Percentiles rank a stretch among this genome's conserved stretches.
Evolutionary conservation across 768 basidiomycete genomes (phyloP).

Genomic region (Asterophora lycoperdoides): DNA sequence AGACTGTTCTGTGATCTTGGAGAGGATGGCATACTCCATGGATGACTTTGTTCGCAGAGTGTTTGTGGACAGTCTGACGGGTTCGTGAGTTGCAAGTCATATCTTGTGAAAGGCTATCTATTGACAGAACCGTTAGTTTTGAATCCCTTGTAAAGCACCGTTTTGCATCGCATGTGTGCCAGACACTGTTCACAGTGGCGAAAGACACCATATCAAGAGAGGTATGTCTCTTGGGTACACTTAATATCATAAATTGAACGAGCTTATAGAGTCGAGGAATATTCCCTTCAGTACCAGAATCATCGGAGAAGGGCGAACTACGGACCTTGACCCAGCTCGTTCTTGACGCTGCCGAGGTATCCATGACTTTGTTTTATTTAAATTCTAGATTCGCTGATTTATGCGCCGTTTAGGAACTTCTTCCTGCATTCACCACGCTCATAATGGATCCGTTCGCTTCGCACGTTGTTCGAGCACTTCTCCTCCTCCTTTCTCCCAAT

Average conservation of each 20-base stretch:
- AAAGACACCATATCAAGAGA: slow-evolving; percentile 64
- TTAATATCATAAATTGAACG: no score
- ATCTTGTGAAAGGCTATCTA: not conserved
- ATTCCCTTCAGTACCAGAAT: slow-evolving; percentile 42
- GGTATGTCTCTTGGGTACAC: slow-evolving; percentile 31
- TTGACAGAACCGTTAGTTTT: slow-evolving; percentile 39
- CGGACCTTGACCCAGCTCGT: slow-evolving; percentile 60
- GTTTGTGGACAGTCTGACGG: slow-evolving; percentile 80
- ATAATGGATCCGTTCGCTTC: slow-evolving; percentile 88
- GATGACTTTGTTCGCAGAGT: slow-evolving; percentile 94
- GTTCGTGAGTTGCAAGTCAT: slow-evolving; percentile 59
- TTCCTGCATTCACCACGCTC: slow-evolving; percentile 56
- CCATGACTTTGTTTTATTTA: slow-evolving; percentile 13
- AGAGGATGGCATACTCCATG: slow-evolving; percentile 89
- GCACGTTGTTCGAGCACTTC: slow-evolving; percentile 79
- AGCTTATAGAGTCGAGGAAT: slow-evolving; percentile 47
- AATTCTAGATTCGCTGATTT: not conserved
- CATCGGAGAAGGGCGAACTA: slow-evolving; percentile 59
- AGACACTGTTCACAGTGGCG: slow-evolving; percentile 76
- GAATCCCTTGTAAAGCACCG: slow-evolving; percentile 67
- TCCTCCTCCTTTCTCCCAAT: slow-evolving; percentile 70
- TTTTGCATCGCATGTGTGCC: slow-evolving; percentile 94
- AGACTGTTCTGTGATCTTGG: slow-evolving; percentile 86
- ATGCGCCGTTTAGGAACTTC: slow-evolving; percentile 57
- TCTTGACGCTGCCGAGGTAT: slow-evolving; percentile 60